Conservation (phyloP, 176 grass and related monocot genomes). For the Melocanna baccifera region DNA sequence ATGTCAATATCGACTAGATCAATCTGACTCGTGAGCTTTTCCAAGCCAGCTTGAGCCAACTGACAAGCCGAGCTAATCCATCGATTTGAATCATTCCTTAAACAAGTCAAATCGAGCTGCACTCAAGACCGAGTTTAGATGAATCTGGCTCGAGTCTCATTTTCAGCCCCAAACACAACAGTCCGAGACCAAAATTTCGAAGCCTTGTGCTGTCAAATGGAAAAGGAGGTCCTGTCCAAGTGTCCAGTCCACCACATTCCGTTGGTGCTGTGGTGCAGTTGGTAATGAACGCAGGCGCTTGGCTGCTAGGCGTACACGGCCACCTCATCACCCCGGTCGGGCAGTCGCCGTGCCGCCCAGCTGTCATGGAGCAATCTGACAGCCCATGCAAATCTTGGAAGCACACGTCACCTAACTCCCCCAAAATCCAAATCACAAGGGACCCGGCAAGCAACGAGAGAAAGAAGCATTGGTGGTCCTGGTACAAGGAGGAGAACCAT, state of each 20-base stretch:
- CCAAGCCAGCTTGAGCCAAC: too few species aligned
- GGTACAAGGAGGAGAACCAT: not conserved
- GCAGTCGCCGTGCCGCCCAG: not conserved
- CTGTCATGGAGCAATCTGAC: slow-evolving; percentile 24
- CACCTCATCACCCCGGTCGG: not conserved
- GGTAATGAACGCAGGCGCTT: not conserved
- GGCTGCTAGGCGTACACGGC: not conserved
- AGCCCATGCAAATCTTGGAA: slow-evolving; percentile 40
- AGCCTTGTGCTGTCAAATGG: not conserved
- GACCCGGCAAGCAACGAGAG: not conserved
- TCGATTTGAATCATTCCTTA: too few species aligned
- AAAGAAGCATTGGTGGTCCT: not conserved
- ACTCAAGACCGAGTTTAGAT: too few species aligned
- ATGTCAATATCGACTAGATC: too few species aligned
- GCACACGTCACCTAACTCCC: not conserved
- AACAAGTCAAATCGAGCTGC: too few species aligned
- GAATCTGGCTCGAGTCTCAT: too few species aligned
- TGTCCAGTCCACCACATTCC: not conserved
- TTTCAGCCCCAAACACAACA: too few species aligned
- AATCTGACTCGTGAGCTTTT: too few species aligned
- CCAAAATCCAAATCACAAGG: not conserved
- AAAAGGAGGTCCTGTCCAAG: not conserved
- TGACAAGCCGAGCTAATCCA: too few species aligned
- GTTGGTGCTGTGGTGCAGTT: not conserved
- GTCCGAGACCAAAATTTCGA: not conserved